Evolutionary conservation across 2,329 filamentous ascomycete species (phyloP).

Genomic region (Zasmidium cellare): DNA sequence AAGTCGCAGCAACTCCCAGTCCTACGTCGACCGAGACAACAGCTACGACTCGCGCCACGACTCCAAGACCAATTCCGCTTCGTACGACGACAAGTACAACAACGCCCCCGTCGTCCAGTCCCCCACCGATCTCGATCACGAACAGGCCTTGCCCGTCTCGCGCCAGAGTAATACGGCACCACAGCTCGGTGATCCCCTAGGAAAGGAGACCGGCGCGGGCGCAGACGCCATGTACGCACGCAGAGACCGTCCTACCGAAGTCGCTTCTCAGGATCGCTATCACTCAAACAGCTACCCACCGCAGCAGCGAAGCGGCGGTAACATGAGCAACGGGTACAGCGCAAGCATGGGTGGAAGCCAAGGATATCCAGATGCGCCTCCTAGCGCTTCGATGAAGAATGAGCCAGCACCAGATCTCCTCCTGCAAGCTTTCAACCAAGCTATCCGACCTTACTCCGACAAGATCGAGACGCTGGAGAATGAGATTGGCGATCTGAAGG

Average conservation of each 20-base stretch:
- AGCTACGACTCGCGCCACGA: constrained; percentile 43
- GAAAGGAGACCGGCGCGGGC: constrained; percentile 27
- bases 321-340: constrained; percentile 17
- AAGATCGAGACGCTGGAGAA: constrained; percentile 54
- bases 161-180: constrained; percentile 33
- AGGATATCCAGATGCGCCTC: constrained; percentile 23
- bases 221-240: constrained; percentile 47
- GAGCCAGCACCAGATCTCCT: constrained; percentile 53
- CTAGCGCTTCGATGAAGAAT: constrained; percentile 19
- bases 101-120: constrained; percentile 17
- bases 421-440: constrained; percentile 55
- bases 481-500: constrained; percentile 55
- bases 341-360: constrained; percentile 6
- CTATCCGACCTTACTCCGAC: constrained; percentile 53
- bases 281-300: constrained; percentile 7
- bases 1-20: constrained; percentile 50
- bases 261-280: constrained; percentile 17
- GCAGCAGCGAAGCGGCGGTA: constrained; percentile 7
- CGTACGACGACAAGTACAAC: constrained; percentile 48
- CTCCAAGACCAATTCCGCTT: constrained; percentile 43
- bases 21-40: constrained; percentile 44
- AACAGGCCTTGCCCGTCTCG: constrained; percentile 26
- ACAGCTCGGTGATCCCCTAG: constrained; percentile 22
- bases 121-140: constrained; percentile 33
- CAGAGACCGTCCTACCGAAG: constrained; percentile 43